A percentile compares a stretch with the other conserved stretches of the same genome.
Evolutionary conservation across 768 basidiomycete genomes (phyloP).

Genomic region (Sutorius australiensis): DNA sequence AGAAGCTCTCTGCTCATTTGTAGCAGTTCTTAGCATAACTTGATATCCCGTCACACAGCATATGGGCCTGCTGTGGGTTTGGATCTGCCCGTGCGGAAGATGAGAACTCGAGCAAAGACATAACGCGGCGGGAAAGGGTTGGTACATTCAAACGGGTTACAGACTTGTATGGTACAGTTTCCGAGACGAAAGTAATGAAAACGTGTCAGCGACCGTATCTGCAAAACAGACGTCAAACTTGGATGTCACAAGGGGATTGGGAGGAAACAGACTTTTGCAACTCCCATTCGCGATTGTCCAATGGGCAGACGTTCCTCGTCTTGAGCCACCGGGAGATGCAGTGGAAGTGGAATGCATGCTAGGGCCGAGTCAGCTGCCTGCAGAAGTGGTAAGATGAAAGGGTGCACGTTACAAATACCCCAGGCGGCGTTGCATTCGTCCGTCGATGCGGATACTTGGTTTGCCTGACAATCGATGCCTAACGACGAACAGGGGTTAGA

Average conservation of each 20-base stretch:
- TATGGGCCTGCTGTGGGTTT: background rate
- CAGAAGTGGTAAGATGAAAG: background rate
- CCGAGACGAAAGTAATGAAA: background rate
- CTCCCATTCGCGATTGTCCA: slow-evolving; percentile 97
- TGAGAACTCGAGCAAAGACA: background rate
- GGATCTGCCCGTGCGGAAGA: background rate
- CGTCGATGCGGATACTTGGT: slow-evolving; percentile 93
- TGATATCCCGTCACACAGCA: background rate
- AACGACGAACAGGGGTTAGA: slow-evolving; percentile 6
- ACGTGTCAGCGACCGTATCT: slow-evolving; percentile 41
- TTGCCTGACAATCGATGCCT: slow-evolving; percentile 99
- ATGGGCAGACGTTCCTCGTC: slow-evolving; percentile 91
- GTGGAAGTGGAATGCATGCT: slow-evolving; percentile 99
- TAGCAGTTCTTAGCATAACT: background rate
- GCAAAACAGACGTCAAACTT: background rate
- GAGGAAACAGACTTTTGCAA: slow-evolving; percentile 77
- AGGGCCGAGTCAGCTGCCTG: slow-evolving; percentile 2
- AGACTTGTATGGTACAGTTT: slow-evolving; percentile 21
- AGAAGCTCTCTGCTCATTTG: background rate
- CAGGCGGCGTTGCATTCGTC: slow-evolving; percentile 98
- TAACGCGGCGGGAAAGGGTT: background rate
- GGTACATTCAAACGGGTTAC: slow-evolving; percentile 13
- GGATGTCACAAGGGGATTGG: background rate
- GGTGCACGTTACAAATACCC: slow-evolving; percentile 92
- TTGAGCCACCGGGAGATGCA: slow-evolving; percentile 99